These are phyloP conservation scores for Trichoderma pleuroti DNA, from an alignment of 2,329 filamentous ascomycete species.

Conservation along the genomic window DNA sequence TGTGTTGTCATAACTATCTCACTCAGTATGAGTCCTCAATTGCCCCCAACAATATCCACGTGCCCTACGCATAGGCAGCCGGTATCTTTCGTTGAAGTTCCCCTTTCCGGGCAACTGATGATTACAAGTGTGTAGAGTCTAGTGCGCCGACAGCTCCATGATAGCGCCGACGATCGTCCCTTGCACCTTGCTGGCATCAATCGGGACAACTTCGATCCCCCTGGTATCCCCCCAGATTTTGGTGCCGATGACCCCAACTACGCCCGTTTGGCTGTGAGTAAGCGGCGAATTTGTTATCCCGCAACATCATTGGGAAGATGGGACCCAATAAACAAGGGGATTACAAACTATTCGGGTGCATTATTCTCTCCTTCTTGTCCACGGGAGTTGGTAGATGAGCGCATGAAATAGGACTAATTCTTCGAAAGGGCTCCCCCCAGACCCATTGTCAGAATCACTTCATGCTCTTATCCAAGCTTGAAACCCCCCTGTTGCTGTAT, in stretches of 20 bases:
- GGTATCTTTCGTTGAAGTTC: neutral
- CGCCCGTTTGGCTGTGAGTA: neutral
- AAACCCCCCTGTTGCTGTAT: neutral
- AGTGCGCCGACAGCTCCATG: neutral
- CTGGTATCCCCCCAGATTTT: neutral
- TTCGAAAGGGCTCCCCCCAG: neutral
- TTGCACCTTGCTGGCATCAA: neutral
- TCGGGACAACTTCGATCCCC: neutral
- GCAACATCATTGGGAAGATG: neutral
- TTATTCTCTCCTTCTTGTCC: neutral
- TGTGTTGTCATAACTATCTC: neutral
- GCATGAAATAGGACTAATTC: neutral
- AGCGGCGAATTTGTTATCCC: neutral
- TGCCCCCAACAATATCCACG: neutral
- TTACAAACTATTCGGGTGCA: neutral
- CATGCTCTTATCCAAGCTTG: neutral
- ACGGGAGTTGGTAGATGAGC: neutral
- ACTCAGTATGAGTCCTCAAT: neutral
- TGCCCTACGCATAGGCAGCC: too few species aligned
- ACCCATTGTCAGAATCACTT: neutral
- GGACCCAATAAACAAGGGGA: neutral
- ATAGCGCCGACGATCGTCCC: neutral
- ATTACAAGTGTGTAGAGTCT: neutral
- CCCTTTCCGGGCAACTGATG: neutral
- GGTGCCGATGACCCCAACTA: neutral